Base-by-base conservation (phyloP, 169 alveolate species). In the Toxoplasma gondii region DNA sequence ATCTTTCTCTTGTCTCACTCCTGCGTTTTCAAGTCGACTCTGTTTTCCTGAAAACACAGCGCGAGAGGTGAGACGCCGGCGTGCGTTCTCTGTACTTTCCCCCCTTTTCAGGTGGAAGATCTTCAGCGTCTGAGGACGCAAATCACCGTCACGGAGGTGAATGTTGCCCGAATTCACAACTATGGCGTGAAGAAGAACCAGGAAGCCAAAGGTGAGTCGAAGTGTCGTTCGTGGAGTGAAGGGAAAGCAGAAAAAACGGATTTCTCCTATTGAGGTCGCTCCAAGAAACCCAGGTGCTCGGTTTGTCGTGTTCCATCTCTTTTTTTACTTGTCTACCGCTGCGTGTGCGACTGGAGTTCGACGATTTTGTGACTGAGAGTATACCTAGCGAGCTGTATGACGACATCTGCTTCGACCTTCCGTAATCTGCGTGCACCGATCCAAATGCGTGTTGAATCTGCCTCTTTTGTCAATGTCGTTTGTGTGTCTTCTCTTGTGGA, bases 141-240 rank as follows among this genome's bases (percentile, higher is more conserved):
- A 88, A 97, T 97, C 91, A 97, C 99, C n/a, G 95, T 96, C 38
- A 95, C 98, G 27, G 99, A 98, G 92, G 98, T 98, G 90, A 98
- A 97, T 88, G 98, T 98, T n/a, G 98, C 99, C 36, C 96, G 99
- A 49, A 93, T 98, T 44, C 99, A 98, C 96, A 98, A 98, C 84
- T 97, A 92, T 88, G 96, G 97, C 43, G 98, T 97, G 90, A 91
- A 95, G 70, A 93, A 83, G 78, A 94, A 88, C 44, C 94, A 91
- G 92, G 94, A 83, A 39, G 95, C 92, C 64, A 67, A 88, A 44
- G 92, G 67, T 69, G 93, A 58, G 88, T 80, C 58, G 58, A 49
- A 49, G 12, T 7, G 22, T 4, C 12, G 58, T 49, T 49, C n/a
- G n/a, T 80, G 16, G n/a, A 24, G n/a, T 24, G n/a, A 16, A 24